Base-by-base conservation (phyloP, 345 rosid species). In the Murraya koenigii region DNA sequence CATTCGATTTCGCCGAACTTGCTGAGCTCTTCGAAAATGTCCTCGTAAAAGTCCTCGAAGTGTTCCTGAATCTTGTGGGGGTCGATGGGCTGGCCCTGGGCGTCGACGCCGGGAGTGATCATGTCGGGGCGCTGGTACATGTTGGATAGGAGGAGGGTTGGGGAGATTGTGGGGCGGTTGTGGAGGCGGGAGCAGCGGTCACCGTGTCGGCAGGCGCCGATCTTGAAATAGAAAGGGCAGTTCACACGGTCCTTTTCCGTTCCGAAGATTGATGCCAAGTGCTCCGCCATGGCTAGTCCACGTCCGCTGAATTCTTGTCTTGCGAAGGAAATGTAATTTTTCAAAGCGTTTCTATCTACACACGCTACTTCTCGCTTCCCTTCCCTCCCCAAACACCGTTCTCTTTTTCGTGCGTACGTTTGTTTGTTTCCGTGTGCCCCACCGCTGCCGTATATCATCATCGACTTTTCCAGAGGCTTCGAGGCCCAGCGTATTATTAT, bases 1-100 rank as follows among this genome's bases (percentile, higher is more conserved):
- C 87, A 87, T 79, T 93, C 97, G 69, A 95, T 92, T 88, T 92
- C 95, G 7, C 98, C 98, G 59, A 89, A 93, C 85, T 95, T 93
- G 71, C 81, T 52, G n/a, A 95, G 98, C 52, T 95, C 98, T 77
- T 93, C 97, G 64, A 93, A 95, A 30, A 91, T 86, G 71, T 95
- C 98, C 85, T 95, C 93, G 66, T 89, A 95, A 75, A 95, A 95
- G 38, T 87, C 93, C 82, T 92, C 97, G 71, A 92, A 92, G 60
- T 92, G 97, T 17, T 88, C 91, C 80, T 89, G 97, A 80, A 88
- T 90, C 87, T 89, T 92, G 55, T 80, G 84, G 4, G 94, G 94
- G 67, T 92, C 97, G 20, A 87, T 80, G 5, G 92, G 88, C 85
- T 86, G 90, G 1, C 93, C 90, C 74, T 87, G 88, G 66, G 93